phyloP scores from a whole-genome alignment of 2,329 filamentous ascomycete genomes.

The Erysiphe neolycopersici region DNA sequence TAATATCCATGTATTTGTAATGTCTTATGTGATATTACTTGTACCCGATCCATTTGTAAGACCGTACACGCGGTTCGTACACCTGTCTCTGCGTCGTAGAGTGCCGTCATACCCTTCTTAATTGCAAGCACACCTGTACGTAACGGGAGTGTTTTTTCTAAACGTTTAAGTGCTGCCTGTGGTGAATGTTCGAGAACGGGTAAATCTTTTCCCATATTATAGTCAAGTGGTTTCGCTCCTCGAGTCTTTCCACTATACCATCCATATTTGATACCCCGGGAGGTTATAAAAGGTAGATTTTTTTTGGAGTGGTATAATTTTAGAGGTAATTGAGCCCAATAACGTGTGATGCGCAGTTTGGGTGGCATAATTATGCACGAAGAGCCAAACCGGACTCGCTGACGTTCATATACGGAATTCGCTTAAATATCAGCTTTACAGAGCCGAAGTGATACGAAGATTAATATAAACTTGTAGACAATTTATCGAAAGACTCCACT shows the following conservation, averaged over 20 bases:
- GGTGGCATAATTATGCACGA: slow-evolving; percentile 11
- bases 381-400: too few relatives aligned
- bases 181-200: slow-evolving; percentile 29
- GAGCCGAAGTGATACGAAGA: too few relatives aligned
- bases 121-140: slow-evolving; percentile 62
- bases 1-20: slow-evolving; percentile 62
- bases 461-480: too few relatives aligned
- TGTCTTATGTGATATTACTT: slow-evolving; percentile 74
- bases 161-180: slow-evolving; percentile 31
- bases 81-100: slow-evolving; percentile 54
- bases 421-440: too few relatives aligned
- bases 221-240: slow-evolving; percentile 20
- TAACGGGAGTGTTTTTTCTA: slow-evolving; percentile 29
- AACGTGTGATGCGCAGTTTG: slow-evolving; percentile 10
- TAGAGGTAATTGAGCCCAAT: slow-evolving; percentile 12
- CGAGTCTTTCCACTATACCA: slow-evolving; percentile 30
- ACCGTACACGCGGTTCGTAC: slow-evolving; percentile 68
- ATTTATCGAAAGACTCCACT: too few relatives aligned
- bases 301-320: slow-evolving; percentile 11
- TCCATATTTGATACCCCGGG: slow-evolving; percentile 18
- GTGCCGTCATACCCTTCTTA: slow-evolving; percentile 89
- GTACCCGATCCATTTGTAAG: slow-evolving; percentile 73
- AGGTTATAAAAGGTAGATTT: slow-evolving; percentile 6
- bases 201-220: slow-evolving; percentile 32
- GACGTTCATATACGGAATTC: too few relatives aligned